A percentile compares a stretch with the other conserved stretches of the same genome.
Conservation (phyloP, 2,329 filamentous ascomycete genomes). For the Cryoendolithus antarcticus region DNA sequence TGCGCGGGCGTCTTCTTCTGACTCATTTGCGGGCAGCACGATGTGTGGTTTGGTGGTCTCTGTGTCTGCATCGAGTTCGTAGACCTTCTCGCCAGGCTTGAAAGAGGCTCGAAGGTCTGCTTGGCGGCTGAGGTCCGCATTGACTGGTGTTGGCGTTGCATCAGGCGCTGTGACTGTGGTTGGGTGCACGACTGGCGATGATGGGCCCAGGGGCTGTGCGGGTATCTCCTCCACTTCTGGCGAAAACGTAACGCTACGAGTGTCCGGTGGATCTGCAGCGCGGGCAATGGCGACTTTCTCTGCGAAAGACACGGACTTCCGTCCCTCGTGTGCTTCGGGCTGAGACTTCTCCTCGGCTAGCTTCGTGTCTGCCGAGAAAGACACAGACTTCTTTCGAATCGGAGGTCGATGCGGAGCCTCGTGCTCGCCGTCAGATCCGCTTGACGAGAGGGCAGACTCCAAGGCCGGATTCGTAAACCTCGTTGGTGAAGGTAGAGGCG, state of each 20-base stretch:
- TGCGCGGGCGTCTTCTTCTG: slow-evolving; percentile 64
- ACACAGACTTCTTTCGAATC: slow-evolving; percentile 43
- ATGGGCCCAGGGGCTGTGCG: slow-evolving; percentile 5
- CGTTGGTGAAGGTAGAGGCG: not conserved
- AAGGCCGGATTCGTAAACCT: not conserved
- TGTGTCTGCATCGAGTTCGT: slow-evolving; percentile 32
- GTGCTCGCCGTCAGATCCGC: not conserved
- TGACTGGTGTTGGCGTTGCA: not conserved
- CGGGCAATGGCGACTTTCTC: slow-evolving; percentile 24
- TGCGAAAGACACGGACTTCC: slow-evolving; percentile 23
- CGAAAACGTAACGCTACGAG: slow-evolving; percentile 21
- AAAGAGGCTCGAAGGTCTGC: slow-evolving; percentile 18
- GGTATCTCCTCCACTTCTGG: slow-evolving; percentile 22
- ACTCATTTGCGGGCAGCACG: slow-evolving; percentile 61
- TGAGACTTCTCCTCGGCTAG: slow-evolving; percentile 25
- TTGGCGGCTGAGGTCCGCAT: slow-evolving; percentile 10
- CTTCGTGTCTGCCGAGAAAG: slow-evolving; percentile 51
- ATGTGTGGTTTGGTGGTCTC: slow-evolving; percentile 30
- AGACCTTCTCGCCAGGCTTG: slow-evolving; percentile 27
- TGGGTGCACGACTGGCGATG: slow-evolving; percentile 3
- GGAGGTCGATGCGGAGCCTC: slow-evolving; percentile 10
- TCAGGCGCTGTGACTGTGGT: not conserved
- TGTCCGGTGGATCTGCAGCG: slow-evolving; percentile 21
- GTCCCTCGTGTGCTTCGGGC: slow-evolving; percentile 20
- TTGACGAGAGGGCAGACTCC: no score